Evolutionary conservation across 495 filamentous ascomycete species (phyloP), one percentile per base, ranked within the genome.

Genomic region (Sabuloglossum arenarium): DNA sequence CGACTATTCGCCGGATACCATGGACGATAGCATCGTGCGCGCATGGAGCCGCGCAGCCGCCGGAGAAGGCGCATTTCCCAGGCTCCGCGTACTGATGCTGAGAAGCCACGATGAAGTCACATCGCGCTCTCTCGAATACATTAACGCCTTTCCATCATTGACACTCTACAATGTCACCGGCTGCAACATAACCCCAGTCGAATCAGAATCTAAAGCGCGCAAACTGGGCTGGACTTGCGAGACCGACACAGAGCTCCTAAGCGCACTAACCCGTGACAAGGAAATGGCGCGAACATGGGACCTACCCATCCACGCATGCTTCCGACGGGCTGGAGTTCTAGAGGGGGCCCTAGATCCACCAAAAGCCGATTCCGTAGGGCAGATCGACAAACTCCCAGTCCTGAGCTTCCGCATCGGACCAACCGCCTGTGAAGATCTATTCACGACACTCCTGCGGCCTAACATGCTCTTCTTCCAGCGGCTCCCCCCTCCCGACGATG

Each of bases 21-120:
- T 64, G 32, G 64, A 64, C 24, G 62, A 66, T 55, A 53, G 60
- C 32, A 58, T 67, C 14, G 52, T 66, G 24, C 61, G 64, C 27
- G 54, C 54, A 9, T 67, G 65, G 65, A 53, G 55, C 25, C 53
- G 62, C 27, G 46, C 56, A 12, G 62, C 65, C 27, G 28, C 49
- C 19, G 56, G 60, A 10, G 43, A 58, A 31, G 55, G 56, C 21
- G 62, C 57, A 5, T 67, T 64, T 27, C 30, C 59, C 8, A 39
- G 55, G 23, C 60, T 67, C 4, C 62, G 65, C 32, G 59, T 64
- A 10, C 54, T 67, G 1, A 60, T 43, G 49, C 52, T 56, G 28
- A 57, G 59, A 19, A 39, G 21, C n/a, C 59, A 63, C 19, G 52
- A 28, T n/a, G 25, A 58, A 24, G 39, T 67, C 34, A 67, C 62